phyloP scores from a whole-genome alignment of 1,284 basidiomycete species.

The Puccinia horiana region DNA sequence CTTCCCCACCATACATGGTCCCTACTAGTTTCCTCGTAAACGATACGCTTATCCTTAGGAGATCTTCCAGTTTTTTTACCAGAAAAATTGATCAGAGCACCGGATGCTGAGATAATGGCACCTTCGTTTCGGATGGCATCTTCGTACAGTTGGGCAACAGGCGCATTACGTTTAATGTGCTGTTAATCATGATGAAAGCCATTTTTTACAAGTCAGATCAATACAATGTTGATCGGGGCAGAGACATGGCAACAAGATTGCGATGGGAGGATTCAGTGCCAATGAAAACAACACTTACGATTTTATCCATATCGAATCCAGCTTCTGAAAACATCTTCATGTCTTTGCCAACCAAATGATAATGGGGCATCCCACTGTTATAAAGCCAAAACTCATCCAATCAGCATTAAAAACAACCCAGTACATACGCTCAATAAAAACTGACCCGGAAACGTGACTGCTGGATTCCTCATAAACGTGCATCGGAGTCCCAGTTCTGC shows the following conservation, averaged over 20 bases:
- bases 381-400: not conserved
- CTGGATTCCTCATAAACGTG: constrained; percentile 43
- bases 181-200: constrained; percentile 54
- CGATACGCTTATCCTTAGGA: constrained; percentile 99
- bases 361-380: constrained; percentile 38
- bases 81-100: constrained; percentile 98
- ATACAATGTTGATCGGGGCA: not conserved
- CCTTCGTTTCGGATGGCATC: constrained; percentile 98
- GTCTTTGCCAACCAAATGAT: constrained; percentile 70
- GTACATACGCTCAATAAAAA: not conserved
- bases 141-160: constrained; percentile 93
- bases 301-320: constrained; percentile 86
- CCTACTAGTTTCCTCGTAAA: constrained; percentile 94
- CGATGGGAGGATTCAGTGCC: not conserved
- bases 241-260: not conserved
- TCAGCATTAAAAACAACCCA: not conserved
- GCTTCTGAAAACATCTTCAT: constrained; percentile 98
- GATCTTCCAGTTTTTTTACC: constrained; percentile 98
- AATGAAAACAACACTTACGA: constrained; percentile 51
- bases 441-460: constrained; percentile 44
- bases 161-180: constrained; percentile 88
- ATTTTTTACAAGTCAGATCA: constrained; percentile 57
- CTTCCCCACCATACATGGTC: constrained; percentile 99
- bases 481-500: constrained; percentile 43
- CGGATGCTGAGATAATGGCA: constrained; percentile 91